These are phyloP conservation scores for Grammothele lineata DNA, from an alignment of 768 basidiomycete species.

Conservation along the genomic window DNA sequence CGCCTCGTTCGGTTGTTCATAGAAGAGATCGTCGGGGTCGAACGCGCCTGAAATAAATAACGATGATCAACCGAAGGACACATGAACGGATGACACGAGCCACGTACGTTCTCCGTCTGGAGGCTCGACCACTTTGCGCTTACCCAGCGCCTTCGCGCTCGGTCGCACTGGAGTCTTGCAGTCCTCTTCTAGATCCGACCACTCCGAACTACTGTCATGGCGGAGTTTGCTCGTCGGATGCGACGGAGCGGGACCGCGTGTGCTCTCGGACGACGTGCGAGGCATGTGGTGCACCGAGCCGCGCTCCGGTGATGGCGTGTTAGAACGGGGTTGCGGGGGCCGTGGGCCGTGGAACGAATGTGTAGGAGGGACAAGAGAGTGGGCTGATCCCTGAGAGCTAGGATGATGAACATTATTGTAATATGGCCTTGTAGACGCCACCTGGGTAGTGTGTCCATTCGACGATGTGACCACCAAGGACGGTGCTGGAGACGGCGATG, in stretches of 20 bases:
- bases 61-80: constrained; percentile 2
- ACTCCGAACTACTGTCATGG: constrained; percentile 21
- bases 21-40: constrained; percentile 56
- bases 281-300: constrained; percentile 10
- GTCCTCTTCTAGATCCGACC: constrained; percentile 15
- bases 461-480: constrained; percentile 28
- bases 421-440: constrained; percentile 23
- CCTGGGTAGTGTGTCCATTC: constrained; percentile 31
- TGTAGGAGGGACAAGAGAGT: constrained; percentile 58
- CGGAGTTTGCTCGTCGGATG: constrained; percentile 18
- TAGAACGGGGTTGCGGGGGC: constrained; percentile 54
- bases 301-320: constrained; percentile 69
- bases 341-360: constrained; percentile 71
- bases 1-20: constrained; percentile 38
- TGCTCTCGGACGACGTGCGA: constrained; percentile 4
- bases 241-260: neutral
- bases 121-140: constrained; percentile 58
- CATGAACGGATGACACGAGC: too few relatives aligned
- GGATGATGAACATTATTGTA: constrained; percentile 8
- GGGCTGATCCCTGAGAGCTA: constrained; percentile 21
- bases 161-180: constrained; percentile 50
- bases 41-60: constrained; percentile 38
- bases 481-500: constrained; percentile 35
- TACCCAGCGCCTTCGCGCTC: constrained; percentile 87
- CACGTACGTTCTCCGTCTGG: constrained; percentile 47